Evolutionary conservation across 495 filamentous ascomycete genomes (phyloP).

Genomic region (Penicillium subrubescens): DNA sequence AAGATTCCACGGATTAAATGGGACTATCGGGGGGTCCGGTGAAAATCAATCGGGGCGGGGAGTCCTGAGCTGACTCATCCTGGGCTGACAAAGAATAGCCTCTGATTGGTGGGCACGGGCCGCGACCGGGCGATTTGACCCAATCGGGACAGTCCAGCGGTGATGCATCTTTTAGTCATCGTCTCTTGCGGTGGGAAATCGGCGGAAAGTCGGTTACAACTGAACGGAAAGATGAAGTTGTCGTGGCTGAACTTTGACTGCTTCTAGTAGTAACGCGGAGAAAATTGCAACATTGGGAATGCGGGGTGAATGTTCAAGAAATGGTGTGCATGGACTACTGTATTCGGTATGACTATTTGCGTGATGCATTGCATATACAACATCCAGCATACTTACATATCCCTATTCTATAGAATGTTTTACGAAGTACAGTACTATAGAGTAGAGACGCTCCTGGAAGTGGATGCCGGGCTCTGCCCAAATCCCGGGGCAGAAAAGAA

Average conservation of each 20-base stretch:
- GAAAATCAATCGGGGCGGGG: constrained; percentile 16
- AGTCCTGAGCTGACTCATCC: constrained; percentile 16
- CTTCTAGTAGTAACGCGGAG: background rate
- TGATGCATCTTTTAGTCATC: constrained; percentile 4
- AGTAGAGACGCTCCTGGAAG: background rate
- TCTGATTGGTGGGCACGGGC: constrained; percentile 11
- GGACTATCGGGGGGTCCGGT: background rate
- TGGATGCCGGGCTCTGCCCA: background rate
- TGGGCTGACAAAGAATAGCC: background rate
- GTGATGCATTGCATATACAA: background rate
- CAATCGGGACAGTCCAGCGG: background rate
- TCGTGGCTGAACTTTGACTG: background rate
- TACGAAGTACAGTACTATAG: background rate
- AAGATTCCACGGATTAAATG: background rate
- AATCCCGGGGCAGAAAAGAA: background rate
- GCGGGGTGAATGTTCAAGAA: background rate
- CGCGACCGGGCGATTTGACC: constrained; percentile 7
- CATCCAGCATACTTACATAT: background rate
- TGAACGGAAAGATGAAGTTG: background rate
- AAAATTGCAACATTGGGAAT: background rate
- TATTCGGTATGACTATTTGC: background rate
- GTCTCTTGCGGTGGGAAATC: background rate
- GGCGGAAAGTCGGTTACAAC: background rate
- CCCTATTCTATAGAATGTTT: too few relatives aligned
- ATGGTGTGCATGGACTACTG: background rate